These are phyloP conservation scores for Fusarium tanahbumbuense DNA, from an alignment of 2,329 filamentous ascomycete species.

Conservation along the genomic window DNA sequence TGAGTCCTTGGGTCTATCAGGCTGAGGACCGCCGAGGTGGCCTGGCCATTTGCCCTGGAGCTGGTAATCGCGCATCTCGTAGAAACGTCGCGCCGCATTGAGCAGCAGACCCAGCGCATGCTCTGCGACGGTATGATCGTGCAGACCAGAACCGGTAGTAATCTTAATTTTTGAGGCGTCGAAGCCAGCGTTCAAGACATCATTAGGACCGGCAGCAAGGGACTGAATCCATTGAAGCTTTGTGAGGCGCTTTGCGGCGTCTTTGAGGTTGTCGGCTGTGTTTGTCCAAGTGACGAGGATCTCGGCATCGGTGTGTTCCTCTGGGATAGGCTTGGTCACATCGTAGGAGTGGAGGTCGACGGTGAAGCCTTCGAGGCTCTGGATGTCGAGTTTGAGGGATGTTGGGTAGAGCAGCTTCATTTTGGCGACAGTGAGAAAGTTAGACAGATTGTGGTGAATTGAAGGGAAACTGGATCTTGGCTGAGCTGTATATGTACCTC, in stretches of 20 bases:
- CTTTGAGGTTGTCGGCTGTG: slow-evolving; percentile 66
- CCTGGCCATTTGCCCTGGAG: slow-evolving; percentile 66
- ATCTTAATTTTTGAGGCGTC: slow-evolving; percentile 61
- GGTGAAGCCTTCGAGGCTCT: slow-evolving; percentile 68
- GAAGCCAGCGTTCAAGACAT: slow-evolving; percentile 72
- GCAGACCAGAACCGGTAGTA: slow-evolving; percentile 71
- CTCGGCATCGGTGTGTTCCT: slow-evolving; percentile 68
- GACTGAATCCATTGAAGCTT: slow-evolving; percentile 74
- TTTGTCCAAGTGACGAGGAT: slow-evolving; percentile 73
- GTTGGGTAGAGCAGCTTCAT: slow-evolving; percentile 77
- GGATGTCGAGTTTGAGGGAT: slow-evolving; percentile 67
- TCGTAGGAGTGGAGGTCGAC: slow-evolving; percentile 70
- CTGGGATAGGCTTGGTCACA: slow-evolving; percentile 65
- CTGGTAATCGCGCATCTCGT: slow-evolving; percentile 73
- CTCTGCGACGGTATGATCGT: slow-evolving; percentile 74
- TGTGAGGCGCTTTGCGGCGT: slow-evolving; percentile 66
- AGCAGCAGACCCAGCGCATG: slow-evolving; percentile 70
- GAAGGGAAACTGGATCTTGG: neutral
- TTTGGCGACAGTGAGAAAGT: neutral
- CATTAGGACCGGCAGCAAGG: slow-evolving; percentile 73
- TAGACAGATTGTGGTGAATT: neutral
- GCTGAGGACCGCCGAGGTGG: slow-evolving; percentile 71
- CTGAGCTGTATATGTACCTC: slow-evolving; percentile 35
- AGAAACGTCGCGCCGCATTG: slow-evolving; percentile 66
- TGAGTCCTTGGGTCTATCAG: slow-evolving; percentile 64